Percentiles rank a stretch among this genome's conserved stretches.
Conservation (phyloP, 495 filamentous ascomycete genomes). For the Talaromyces trachyspermus region DNA sequence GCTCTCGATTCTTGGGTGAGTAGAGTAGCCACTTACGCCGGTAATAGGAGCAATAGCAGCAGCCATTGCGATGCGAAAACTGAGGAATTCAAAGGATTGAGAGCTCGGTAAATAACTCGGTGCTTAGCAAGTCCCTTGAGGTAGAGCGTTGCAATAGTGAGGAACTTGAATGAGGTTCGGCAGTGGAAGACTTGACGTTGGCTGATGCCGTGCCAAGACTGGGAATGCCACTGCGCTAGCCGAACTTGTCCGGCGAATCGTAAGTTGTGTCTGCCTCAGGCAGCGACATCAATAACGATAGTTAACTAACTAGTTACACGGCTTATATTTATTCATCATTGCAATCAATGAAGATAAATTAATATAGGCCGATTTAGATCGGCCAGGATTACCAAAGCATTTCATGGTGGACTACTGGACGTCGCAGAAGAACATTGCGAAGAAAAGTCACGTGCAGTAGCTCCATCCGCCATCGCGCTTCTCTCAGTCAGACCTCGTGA, state of each 20-base stretch:
- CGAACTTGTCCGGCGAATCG: constrained; percentile 22
- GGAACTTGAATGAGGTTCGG: constrained; percentile 25
- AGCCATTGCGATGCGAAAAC: constrained; percentile 34
- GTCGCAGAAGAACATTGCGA: too few species aligned
- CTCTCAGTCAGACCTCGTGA: constrained; percentile 10
- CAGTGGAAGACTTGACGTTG: constrained; percentile 6
- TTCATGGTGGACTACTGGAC: too few species aligned
- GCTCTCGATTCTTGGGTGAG: not conserved
- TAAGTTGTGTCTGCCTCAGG: constrained; percentile 27
- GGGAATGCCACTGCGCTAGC: constrained; percentile 2
- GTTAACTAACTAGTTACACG: too few species aligned
- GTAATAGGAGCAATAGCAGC: constrained; percentile 40
- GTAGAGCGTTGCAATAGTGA: constrained; percentile 16
- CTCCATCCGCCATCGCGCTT: too few species aligned
- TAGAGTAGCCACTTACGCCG: constrained; percentile 32
- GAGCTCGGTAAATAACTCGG: constrained; percentile 3
- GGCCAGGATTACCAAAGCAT: too few species aligned
- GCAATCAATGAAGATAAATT: too few species aligned
- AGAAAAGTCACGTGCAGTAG: too few species aligned
- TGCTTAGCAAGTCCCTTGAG: constrained; percentile 10
- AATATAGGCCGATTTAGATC: too few species aligned
- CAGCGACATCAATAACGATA: not conserved
- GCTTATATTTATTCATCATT: too few species aligned
- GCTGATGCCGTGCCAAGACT: constrained; percentile 7
- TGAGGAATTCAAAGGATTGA: not conserved